A percentile compares a stretch with the other conserved stretches of the same genome.
Conservation (phyloP, 805 yeast species). For the Yueomyces sp. region DNA sequence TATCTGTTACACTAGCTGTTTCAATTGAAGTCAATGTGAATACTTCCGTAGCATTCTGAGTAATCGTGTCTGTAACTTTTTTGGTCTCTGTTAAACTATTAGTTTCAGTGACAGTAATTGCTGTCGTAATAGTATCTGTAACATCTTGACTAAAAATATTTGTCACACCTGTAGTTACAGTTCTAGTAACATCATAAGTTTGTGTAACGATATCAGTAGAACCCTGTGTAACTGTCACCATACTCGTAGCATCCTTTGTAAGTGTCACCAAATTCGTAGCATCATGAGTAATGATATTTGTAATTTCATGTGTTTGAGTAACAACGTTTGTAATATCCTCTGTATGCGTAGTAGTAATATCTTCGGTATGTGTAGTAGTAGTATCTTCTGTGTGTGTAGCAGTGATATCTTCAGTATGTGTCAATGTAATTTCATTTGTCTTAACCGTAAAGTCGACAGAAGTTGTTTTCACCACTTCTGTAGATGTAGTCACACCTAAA, state of each 20-base stretch:
- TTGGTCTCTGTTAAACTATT: not conserved
- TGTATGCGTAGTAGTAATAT: not conserved
- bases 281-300: not conserved
- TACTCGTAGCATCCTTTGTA: not conserved
- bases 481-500: conserved; percentile 1
- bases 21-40: no score
- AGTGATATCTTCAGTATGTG: not conserved
- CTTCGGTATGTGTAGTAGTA: not conserved
- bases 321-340: not conserved
- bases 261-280: not conserved
- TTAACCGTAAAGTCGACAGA: not conserved
- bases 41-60: not conserved
- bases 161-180: not conserved
- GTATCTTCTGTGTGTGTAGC: not conserved
- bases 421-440: not conserved
- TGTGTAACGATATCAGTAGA: not conserved
- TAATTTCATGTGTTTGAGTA: not conserved
- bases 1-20: not conserved
- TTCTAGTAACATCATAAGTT: not conserved
- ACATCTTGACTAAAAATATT: not conserved
- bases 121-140: not conserved
- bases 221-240: not conserved
- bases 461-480: not conserved
- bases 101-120: not conserved
- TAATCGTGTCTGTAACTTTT: not conserved